Percentiles rank a stretch among this genome's conserved stretches.
Evolutionary conservation across 306 rosid species (phyloP).

Genomic region (Hippophae tibetana): DNA sequence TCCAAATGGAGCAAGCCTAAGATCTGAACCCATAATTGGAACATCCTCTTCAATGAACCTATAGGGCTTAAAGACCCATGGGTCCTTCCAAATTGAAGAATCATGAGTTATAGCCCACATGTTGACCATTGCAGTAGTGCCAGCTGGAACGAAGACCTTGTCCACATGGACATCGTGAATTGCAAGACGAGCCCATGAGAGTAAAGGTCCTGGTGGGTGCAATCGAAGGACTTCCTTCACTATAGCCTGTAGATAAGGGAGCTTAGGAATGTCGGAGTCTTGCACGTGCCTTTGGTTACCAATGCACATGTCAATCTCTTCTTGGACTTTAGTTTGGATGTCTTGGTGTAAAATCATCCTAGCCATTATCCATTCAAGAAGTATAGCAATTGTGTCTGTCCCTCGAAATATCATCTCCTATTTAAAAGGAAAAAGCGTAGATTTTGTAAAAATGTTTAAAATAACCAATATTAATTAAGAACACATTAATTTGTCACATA

Average conservation of each 20-base stretch:
- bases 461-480: neutral
- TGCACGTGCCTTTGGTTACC: slow-evolving; percentile 42
- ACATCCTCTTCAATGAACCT: slow-evolving; percentile 55
- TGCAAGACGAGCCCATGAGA: slow-evolving; percentile 90
- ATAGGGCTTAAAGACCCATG: slow-evolving; percentile 59
- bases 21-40: slow-evolving; percentile 61
- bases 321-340: slow-evolving; percentile 51
- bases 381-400: slow-evolving; percentile 72
- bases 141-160: slow-evolving; percentile 60
- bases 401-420: slow-evolving; percentile 93
- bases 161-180: slow-evolving; percentile 58
- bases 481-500: too few relatives aligned
- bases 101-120: slow-evolving; percentile 97
- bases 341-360: slow-evolving; percentile 72
- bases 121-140: slow-evolving; percentile 87
- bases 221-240: slow-evolving; percentile 79
- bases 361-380: slow-evolving; percentile 80
- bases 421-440: neutral
- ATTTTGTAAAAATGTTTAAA: neutral
- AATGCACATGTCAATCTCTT: slow-evolving; percentile 48
- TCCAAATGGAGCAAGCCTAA: slow-evolving; percentile 81
- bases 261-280: slow-evolving; percentile 53
- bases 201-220: slow-evolving; percentile 87
- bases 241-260: slow-evolving; percentile 64
- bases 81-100: slow-evolving; percentile 58